These are phyloP conservation scores for Apiospora malaysiana DNA, from an alignment of 2,329 filamentous ascomycete genomes.

Conservation along the genomic window DNA sequence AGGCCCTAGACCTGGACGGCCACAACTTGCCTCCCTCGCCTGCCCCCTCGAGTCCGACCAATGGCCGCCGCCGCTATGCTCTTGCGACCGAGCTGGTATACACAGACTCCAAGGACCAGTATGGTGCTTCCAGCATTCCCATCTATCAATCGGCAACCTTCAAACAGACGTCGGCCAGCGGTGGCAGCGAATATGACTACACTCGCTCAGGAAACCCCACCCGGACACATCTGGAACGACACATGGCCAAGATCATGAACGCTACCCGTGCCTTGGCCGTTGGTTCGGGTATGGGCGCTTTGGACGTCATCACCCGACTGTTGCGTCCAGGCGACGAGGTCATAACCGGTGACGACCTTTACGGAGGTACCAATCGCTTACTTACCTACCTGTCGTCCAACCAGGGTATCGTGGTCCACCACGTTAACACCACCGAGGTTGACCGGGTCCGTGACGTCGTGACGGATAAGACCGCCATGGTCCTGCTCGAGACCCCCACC, in stretches of 20 bases:
- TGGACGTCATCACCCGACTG: constrained; percentile 94
- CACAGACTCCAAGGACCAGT: constrained; percentile 95
- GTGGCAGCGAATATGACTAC: constrained; percentile 95
- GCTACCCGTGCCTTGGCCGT: constrained; percentile 90
- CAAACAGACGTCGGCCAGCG: constrained; percentile 83
- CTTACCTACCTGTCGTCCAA: constrained; percentile 91
- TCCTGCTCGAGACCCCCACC: constrained; percentile 93
- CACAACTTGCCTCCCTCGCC: constrained; percentile 90
- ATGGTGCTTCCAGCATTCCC: constrained; percentile 93
- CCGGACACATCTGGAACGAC: constrained; percentile 91
- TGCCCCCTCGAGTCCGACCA: constrained; percentile 87
- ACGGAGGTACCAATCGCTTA: constrained; percentile 92
- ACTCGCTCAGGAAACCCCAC: constrained; percentile 97
- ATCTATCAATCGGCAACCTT: constrained; percentile 99
- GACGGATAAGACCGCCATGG: constrained; percentile 87
- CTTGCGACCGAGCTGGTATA: constrained; percentile 96
- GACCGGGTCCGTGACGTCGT: constrained; percentile 73
- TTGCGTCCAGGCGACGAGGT: constrained; percentile 95
- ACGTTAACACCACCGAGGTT: constrained; percentile 89
- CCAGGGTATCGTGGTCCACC: constrained; percentile 90
- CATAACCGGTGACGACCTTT: constrained; percentile 94
- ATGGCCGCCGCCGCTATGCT: constrained; percentile 82
- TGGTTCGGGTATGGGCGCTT: constrained; percentile 94
- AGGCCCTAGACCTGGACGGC: constrained; percentile 77
- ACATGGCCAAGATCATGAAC: constrained; percentile 99